Evolutionary conservation across 495 filamentous ascomycete species (phyloP), one percentile per base, ranked within the genome.

Genomic region (Penicillium soppii): DNA sequence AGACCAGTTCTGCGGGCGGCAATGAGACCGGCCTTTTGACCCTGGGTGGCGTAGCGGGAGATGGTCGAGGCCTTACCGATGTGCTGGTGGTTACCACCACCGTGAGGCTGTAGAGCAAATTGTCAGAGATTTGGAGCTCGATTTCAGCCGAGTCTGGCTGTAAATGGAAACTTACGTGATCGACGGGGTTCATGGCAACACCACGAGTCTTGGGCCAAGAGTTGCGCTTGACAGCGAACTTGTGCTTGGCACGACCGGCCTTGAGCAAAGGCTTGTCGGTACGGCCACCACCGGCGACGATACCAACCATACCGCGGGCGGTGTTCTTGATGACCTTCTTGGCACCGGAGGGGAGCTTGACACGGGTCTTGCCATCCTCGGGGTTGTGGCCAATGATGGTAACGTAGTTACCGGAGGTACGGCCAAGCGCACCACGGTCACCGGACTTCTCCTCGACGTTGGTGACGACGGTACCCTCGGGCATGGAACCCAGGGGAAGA

Each of bases 61-160:
- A 99, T 99, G 61, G 94, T 99, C 32, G 95, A 97, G 54, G 94
- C 95, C 82, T 97, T 97, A 87, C 94, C 94, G 69, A 99, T 99
- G 81, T 99, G 94, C 83, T 99, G 94, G 81, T 99, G 94, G 83
- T 99, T 99, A 96, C 94, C 94, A 92, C 89, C 88, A 88, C 94
- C 94, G 89, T 98, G 94, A 80, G 94, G 94, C 82, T 86, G 53
- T 66, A 70, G 41, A 35, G 47, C 53, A 46, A 50, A 15, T 27
- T 48, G 61, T 81, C 55, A 78, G 67, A 55, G 38, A 53, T 47
- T 30, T 16, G 6, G 10, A 17, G 44, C 15, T n/a, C 15, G 26
- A 4, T 39, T 20, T 29, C 20, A 52, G 19, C 26, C 16, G 15
- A n/a, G n/a, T 12, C n/a, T 1, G 16, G 2, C 20, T 5, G 5